Conservation (phyloP, 225 moss, liverwort and hornwort genomes). For the Thuidium tamariscinum region DNA sequence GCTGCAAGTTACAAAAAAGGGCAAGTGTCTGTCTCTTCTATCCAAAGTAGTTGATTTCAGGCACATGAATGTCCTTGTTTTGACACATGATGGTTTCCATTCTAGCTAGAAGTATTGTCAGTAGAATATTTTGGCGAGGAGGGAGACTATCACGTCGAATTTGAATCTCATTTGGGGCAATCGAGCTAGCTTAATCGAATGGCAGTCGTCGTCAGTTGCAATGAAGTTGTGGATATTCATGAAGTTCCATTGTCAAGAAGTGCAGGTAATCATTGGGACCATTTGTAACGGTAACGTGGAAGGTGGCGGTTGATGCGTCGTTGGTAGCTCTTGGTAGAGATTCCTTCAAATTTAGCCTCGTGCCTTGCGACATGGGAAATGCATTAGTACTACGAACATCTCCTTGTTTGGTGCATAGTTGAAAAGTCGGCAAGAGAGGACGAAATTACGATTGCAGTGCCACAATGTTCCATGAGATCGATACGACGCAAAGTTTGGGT, state of each 20-base stretch:
- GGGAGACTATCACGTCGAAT: not conserved
- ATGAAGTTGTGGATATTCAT: not conserved
- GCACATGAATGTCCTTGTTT: no score
- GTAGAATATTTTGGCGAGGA: not conserved
- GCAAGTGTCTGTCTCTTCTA: not conserved
- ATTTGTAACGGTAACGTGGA: not conserved
- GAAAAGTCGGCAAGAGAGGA: not conserved
- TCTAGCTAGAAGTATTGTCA: not conserved
- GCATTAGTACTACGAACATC: not conserved
- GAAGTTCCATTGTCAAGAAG: not conserved
- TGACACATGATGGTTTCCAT: not conserved
- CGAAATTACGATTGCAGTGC: not conserved
- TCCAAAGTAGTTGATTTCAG: not conserved
- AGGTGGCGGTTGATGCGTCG: not conserved
- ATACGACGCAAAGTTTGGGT: not conserved
- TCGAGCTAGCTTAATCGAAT: not conserved
- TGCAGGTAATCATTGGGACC: not conserved
- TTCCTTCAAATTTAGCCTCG: not conserved
- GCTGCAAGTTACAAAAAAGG: not conserved
- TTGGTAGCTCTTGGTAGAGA: not conserved
- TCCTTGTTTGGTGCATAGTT: not conserved
- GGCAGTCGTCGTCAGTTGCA: not conserved
- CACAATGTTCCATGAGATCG: not conserved
- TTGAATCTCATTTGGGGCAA: not conserved
- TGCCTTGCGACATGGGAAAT: not conserved